Percentiles rank a stretch among this genome's conserved stretches.
phyloP scores from a whole-genome alignment of 495 filamentous ascomycete genomes.

The Annulohypoxylon stygium region DNA sequence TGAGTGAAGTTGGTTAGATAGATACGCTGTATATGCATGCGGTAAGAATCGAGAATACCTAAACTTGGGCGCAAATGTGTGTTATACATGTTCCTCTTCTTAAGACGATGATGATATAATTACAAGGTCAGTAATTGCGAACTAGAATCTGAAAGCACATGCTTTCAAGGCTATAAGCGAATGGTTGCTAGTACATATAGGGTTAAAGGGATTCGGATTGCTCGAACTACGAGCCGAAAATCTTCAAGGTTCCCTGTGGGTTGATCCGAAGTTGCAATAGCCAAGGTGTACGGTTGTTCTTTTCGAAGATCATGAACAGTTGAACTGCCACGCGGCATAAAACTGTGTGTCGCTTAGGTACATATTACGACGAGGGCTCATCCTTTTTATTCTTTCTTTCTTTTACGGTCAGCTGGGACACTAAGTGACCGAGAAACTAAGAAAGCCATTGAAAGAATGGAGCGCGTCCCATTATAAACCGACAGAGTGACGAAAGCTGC shows the following conservation, averaged over 20 bases:
- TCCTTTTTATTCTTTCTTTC: slow-evolving; percentile 7
- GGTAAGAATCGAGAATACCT: not conserved
- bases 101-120: not conserved
- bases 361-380: slow-evolving; percentile 25
- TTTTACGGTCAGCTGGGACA: slow-evolving; percentile 16
- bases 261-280: slow-evolving; percentile 29
- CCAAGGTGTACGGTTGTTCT: not conserved
- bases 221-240: slow-evolving; percentile 16
- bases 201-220: slow-evolving; percentile 16
- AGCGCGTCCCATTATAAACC: slow-evolving; percentile 18
- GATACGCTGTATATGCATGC: not conserved
- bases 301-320: slow-evolving; percentile 28
- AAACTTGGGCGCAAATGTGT: slow-evolving; percentile 3
- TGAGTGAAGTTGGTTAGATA: slow-evolving; percentile 1
- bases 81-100: not conserved
- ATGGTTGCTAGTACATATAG: not conserved
- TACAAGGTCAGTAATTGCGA: not conserved
- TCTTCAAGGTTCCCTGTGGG: slow-evolving; percentile 11
- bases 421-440: not conserved
- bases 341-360: slow-evolving; percentile 25
- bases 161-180: not conserved
- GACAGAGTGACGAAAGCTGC: slow-evolving; percentile 36
- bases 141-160: not conserved
- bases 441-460: not conserved
- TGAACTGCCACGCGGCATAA: slow-evolving; percentile 37